phyloP scores from a whole-genome alignment of 1,139 yeast species.

The Petasospora rhodanensis region DNA sequence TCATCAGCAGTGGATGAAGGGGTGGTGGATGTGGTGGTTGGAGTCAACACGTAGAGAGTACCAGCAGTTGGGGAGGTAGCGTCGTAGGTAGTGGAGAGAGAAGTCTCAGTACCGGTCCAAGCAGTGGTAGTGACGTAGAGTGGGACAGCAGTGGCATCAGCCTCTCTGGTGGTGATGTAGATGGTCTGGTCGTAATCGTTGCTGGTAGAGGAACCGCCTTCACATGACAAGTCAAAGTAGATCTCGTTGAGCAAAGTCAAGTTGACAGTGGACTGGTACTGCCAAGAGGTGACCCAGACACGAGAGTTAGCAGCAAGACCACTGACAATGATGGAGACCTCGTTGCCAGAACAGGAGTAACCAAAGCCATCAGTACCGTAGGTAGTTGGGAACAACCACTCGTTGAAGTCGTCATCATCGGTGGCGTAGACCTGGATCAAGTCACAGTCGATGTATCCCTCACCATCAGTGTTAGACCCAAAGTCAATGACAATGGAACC shows the following conservation, averaged over 20 bases:
- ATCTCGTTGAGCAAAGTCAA: slow-evolving; percentile 14
- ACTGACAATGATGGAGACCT: slow-evolving; percentile 10
- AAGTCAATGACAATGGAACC: slow-evolving; percentile 27
- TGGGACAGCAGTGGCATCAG: slow-evolving; percentile 20
- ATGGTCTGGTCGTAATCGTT: no score
- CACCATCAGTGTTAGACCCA: slow-evolving; percentile 21
- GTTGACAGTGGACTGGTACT: slow-evolving; percentile 13
- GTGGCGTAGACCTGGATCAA: slow-evolving; percentile 25
- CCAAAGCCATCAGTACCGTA: slow-evolving; percentile 17
- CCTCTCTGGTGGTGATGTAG: slow-evolving; percentile 12
- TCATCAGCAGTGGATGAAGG: slow-evolving; percentile 1
- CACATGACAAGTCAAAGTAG: slow-evolving; percentile 17
- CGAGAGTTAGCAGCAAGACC: slow-evolving; percentile 21
- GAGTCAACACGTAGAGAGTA: slow-evolving; percentile 15
- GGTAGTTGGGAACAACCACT: slow-evolving; percentile 28
- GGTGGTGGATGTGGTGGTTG: slow-evolving; percentile 12
- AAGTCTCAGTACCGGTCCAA: slow-evolving; percentile 26
- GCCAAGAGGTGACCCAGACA: slow-evolving; percentile 24
- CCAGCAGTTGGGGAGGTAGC: slow-evolving; percentile 11
- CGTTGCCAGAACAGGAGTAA: slow-evolving; percentile 25
- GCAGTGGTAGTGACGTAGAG: slow-evolving; percentile 24
- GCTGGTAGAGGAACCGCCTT: no score
- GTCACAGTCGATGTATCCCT: slow-evolving; percentile 26
- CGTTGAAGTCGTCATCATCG: slow-evolving; percentile 27
- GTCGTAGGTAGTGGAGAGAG: slow-evolving; percentile 10